Evolutionary conservation across 2,329 filamentous ascomycete genomes (phyloP).

Genomic region (Ophiostoma himal-ulmi): DNA sequence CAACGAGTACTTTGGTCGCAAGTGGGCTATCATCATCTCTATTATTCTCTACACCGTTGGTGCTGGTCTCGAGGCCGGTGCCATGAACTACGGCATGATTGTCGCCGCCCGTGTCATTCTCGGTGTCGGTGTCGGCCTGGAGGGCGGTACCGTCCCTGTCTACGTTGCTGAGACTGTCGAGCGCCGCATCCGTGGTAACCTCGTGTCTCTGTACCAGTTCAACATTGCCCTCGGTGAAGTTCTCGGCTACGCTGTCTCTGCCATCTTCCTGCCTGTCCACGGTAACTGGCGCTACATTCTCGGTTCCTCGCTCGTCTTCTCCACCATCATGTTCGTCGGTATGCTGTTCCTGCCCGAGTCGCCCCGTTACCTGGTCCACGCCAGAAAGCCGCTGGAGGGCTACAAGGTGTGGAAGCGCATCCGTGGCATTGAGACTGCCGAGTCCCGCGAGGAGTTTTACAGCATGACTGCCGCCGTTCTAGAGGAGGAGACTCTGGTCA

Average conservation of each 20-base stretch:
- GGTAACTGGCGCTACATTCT: conserved; percentile 72
- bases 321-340: conserved; percentile 54
- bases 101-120: conserved; percentile 62
- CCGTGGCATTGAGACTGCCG: conserved; percentile 51
- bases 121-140: conserved; percentile 64
- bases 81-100: conserved; percentile 66
- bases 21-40: conserved; percentile 63
- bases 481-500: conserved; percentile 49
- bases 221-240: conserved; percentile 72
- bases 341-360: conserved; percentile 68
- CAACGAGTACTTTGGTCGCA: conserved; percentile 63
- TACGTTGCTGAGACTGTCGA: conserved; percentile 71
- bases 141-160: conserved; percentile 67
- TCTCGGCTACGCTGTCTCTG: conserved; percentile 64
- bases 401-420: conserved; percentile 69
- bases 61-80: conserved; percentile 60
- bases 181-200: conserved; percentile 59
- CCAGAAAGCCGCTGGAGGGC: conserved; percentile 52
- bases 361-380: conserved; percentile 65
- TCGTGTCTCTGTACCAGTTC: conserved; percentile 69
- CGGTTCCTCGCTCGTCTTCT: conserved; percentile 65
- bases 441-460: conserved; percentile 64
- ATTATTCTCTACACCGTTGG: conserved; percentile 65
- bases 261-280: conserved; percentile 63
- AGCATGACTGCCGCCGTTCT: conserved; percentile 61